Base-by-base conservation (phyloP, 192 early-diverging fungal genomes). In the Podila verticillata region DNA sequence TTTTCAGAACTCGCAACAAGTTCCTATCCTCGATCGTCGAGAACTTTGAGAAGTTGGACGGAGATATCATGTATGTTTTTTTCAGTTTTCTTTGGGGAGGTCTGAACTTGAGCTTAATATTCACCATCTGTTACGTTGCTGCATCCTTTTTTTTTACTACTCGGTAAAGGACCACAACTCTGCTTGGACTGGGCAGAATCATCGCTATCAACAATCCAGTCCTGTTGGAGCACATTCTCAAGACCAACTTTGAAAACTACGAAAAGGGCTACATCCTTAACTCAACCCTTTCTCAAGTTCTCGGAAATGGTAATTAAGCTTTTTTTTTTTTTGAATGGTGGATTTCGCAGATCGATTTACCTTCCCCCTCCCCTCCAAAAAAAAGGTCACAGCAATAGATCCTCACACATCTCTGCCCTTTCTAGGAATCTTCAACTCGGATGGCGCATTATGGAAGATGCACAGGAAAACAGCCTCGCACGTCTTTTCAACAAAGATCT, bases 211-310 rank as follows among this genome's bases (percentile, higher is more conserved):
- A 80, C 65, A 32, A 70, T 30, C 72, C 75, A 30, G 65, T 65
- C 35, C 22, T 66, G 39, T 10, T 84, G 15, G 83, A 84, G 30
- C 64, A 84, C 36, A 61, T 84, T 31, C 15, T 84, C 15, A 84
- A 84, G 58, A 83, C 72, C 49, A 75, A 80, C 58, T 80, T 80
- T 75, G 75, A 80, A 9, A 80, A 84, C 63, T 84, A 80, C 10
- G 61, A 66, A 32, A 84, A 84, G 66, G 68, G 66, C 17, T 54
- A 62, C 20, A 57, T 74, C 35, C 32, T 66, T 49, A 68, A 75
- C 36, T 62, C 65, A 36, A 68, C 54, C 36, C 13, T 73, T 35
- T 39, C 67, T 17, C 68, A 84, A 4, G 30, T 80, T 8, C 73
- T 84, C 15, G 83, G 83, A 22, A 72, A 84, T 54, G 83, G 83